Conservation (phyloP, 495 filamentous ascomycete genomes). For the Aspergillus sclerotioniger region DNA sequence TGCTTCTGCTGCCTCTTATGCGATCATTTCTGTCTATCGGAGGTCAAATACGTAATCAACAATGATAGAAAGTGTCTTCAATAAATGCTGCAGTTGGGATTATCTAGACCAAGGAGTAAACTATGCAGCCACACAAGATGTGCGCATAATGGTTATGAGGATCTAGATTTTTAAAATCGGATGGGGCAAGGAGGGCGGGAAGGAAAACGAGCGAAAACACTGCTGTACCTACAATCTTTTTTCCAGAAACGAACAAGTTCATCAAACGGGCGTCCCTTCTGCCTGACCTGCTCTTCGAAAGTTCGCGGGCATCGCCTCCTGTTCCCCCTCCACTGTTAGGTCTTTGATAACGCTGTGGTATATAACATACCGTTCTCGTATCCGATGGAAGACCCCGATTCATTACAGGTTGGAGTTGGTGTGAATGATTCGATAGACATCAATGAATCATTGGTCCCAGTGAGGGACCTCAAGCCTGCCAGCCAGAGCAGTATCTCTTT, state of each 20-base stretch:
- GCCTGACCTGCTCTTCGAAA: no score
- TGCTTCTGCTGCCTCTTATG: no score
- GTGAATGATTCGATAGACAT: constrained; percentile 34
- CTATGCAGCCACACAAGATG: no score
- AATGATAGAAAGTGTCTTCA: no score
- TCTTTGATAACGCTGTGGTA: background rate
- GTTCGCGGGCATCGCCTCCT: no score
- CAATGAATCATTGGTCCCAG: constrained; percentile 66
- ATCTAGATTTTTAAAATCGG: background rate
- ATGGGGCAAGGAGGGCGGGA: background rate
- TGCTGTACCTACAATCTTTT: background rate
- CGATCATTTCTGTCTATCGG: no score
- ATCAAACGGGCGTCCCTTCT: background rate
- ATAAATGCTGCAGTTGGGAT: no score
- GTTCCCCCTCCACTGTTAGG: no score
- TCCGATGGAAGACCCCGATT: background rate
- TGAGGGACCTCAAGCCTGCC: constrained; percentile 62
- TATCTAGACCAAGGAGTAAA: no score
- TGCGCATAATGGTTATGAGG: no score
- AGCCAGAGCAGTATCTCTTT: constrained; percentile 65
- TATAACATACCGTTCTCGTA: background rate
- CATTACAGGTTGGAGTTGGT: background rate
- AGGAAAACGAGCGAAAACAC: background rate
- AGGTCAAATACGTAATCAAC: no score
- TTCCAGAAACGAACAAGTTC: background rate